Percentiles rank a stretch among this genome's conserved stretches.
Evolutionary conservation across 495 filamentous ascomycete species (phyloP).

Genomic region (Penicillium silybi): DNA sequence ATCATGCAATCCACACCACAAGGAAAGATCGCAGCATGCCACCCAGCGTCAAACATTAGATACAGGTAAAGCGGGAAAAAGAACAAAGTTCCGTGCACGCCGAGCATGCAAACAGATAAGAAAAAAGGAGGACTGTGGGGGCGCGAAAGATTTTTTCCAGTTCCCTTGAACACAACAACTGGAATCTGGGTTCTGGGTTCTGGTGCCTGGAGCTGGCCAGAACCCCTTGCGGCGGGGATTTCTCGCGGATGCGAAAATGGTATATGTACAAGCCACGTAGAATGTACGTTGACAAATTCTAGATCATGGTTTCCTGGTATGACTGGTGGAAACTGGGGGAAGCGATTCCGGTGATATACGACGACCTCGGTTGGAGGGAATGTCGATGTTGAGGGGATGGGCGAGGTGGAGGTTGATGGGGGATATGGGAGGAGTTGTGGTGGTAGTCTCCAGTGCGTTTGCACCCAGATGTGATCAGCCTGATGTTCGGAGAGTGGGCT

Average conservation of each 20-base stretch:
- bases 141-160: not conserved
- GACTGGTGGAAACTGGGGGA: constrained; percentile 4
- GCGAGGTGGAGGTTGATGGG: not conserved
- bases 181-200: no score
- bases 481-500: constrained; percentile 4
- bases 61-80: constrained; percentile 21
- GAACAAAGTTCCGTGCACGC: constrained; percentile 3
- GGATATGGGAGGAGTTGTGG: not conserved
- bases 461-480: not conserved
- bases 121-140: not conserved
- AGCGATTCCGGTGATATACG: constrained; percentile 21
- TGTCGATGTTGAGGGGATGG: constrained; percentile 9
- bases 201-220: no score
- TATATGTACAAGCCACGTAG: constrained; percentile 31
- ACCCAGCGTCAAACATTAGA: constrained; percentile 24
- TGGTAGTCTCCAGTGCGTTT: not conserved
- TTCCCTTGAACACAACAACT: no score
- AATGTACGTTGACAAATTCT: constrained; percentile 26
- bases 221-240: not conserved
- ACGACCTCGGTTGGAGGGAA: constrained; percentile 17
- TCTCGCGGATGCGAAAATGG: not conserved
- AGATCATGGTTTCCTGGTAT: constrained; percentile 15
- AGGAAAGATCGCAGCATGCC: constrained; percentile 13
- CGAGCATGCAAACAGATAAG: constrained; percentile 3
- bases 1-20: constrained; percentile 13